Evolutionary conservation across 495 filamentous ascomycete species (phyloP), one percentile per base, ranked within the genome.

Genomic region (Penicillium parvum): DNA sequence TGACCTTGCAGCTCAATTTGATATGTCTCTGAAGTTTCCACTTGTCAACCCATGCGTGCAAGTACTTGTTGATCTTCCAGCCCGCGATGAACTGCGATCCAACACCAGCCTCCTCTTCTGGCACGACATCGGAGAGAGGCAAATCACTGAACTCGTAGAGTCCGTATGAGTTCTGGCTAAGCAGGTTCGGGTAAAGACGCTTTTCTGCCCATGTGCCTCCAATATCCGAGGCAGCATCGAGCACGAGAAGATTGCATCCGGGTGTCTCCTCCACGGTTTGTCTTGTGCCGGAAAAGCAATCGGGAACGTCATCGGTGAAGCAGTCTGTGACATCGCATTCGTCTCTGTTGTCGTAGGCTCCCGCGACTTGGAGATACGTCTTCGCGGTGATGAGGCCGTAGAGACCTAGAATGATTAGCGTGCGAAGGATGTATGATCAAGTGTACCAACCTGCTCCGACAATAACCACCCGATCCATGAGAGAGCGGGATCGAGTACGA

Each of bases 191-290:
- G 43, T 84, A 85, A 9, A 85, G 64, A 0, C 78, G 61, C 10
- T 77, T 59, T 18, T 71, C 56, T 9, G 72, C 67, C 84, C 83
- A 87, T 32, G 75, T 74, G n/a, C 84, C 84, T 7, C 84, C 84
- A 14, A 86, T 60, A 4, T 71, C 65, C 0, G 65, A 53, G 0
- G 58, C 65, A 1, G 67, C 58, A 15, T 83, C 79, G 23, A 80
- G 50, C 9, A 83, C 52, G 0, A 73, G 47, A 5, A 67, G 37
- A 12, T 35, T 30, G 15, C 38, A 36, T 11, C 47, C 50, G 6
- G 74, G 67, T 23, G 68, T 50, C 2, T 35, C 19, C 22, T 28
- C 17, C 8, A 23, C n/a, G 7, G 32, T 20, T 1, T 21, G 8
- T 12, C 20, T 29, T 11, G 16, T 11, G 6, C 26, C 10, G 3